Percentiles rank a stretch among this genome's conserved stretches.
Evolutionary conservation across 805 yeast species (phyloP).

Genomic region (Metschnikowia anglica): DNA sequence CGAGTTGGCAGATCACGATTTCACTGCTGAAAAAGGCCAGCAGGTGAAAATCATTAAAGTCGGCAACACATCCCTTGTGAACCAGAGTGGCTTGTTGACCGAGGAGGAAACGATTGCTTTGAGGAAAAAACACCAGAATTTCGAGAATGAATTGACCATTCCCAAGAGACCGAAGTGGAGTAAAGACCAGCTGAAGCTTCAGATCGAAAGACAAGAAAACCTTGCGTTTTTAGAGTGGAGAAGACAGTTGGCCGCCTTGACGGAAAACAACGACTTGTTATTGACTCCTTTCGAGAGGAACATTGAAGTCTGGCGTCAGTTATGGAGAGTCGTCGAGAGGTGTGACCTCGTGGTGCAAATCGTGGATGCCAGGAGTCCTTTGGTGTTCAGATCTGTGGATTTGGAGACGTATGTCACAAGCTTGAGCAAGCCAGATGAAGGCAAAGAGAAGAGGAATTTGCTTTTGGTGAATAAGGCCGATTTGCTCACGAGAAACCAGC

Average conservation of each 20-base stretch:
- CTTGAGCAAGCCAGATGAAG: constrained; percentile 50
- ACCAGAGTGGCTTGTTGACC: constrained; percentile 51
- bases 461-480: constrained; percentile 93
- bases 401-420: constrained; percentile 81
- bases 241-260: constrained; percentile 78
- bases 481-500: constrained; percentile 70
- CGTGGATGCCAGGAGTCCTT: constrained; percentile 95
- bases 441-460: constrained; percentile 64
- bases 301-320: constrained; percentile 95
- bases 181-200: constrained; percentile 62
- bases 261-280: constrained; percentile 79
- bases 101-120: constrained; percentile 64
- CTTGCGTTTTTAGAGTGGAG: constrained; percentile 94
- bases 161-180: constrained; percentile 94
- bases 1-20: constrained; percentile 92
- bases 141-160: constrained; percentile 71
- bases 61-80: constrained; percentile 48
- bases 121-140: constrained; percentile 61
- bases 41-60: constrained; percentile 82
- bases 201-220: constrained; percentile 83
- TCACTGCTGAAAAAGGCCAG: constrained; percentile 83
- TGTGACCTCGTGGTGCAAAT: constrained; percentile 93
- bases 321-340: constrained; percentile 97
- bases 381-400: constrained; percentile 85
- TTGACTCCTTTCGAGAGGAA: constrained; percentile 97